A percentile compares a stretch with the other conserved stretches of the same genome.
Evolutionary conservation across 1,139 yeast species (phyloP).

Genomic region (Suhomyces chickasaworum): DNA sequence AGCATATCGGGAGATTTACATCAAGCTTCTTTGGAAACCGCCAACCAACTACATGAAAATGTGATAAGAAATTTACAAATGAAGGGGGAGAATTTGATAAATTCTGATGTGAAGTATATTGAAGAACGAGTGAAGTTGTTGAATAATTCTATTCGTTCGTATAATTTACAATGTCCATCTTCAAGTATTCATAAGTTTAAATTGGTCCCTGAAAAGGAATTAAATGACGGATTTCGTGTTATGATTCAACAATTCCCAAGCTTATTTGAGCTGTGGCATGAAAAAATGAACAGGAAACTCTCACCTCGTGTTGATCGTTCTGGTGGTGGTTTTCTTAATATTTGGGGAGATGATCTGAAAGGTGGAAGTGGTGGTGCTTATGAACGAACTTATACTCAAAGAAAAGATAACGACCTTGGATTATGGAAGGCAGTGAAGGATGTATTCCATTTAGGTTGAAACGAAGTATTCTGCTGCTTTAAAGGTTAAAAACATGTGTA

Average conservation of each 20-base stretch:
- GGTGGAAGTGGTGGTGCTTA: slow-evolving; percentile 7
- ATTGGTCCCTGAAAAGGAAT: slow-evolving; percentile 53
- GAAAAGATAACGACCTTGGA: slow-evolving; percentile 22
- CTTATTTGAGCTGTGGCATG: slow-evolving; percentile 22
- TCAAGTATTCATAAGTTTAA: slow-evolving; percentile 68
- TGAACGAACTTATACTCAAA: slow-evolving; percentile 16
- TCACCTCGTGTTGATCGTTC: slow-evolving; percentile 5
- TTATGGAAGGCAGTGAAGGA: slow-evolving; percentile 40
- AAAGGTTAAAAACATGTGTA: slow-evolving; percentile 7
- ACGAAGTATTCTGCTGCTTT: neutral
- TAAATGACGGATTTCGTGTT: slow-evolving; percentile 26
- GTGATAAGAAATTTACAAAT: slow-evolving; percentile 4
- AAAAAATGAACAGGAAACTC: slow-evolving; percentile 19
- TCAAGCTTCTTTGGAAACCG: neutral
- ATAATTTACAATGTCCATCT: slow-evolving; percentile 80
- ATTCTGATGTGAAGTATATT: slow-evolving; percentile 37
- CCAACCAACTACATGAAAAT: slow-evolving; percentile 4
- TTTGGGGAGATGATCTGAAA: slow-evolving; percentile 15
- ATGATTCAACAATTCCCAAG: slow-evolving; percentile 13
- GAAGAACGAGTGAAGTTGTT: slow-evolving; percentile 47
- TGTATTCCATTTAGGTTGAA: slow-evolving; percentile 24
- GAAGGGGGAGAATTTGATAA: slow-evolving; percentile 6
- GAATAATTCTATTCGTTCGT: slow-evolving; percentile 65
- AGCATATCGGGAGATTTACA: slow-evolving; percentile 4
- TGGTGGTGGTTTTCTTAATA: slow-evolving; percentile 14